Base-by-base conservation (phyloP, 129 eudicot genomes). In the Saposhnikovia divaricata region DNA sequence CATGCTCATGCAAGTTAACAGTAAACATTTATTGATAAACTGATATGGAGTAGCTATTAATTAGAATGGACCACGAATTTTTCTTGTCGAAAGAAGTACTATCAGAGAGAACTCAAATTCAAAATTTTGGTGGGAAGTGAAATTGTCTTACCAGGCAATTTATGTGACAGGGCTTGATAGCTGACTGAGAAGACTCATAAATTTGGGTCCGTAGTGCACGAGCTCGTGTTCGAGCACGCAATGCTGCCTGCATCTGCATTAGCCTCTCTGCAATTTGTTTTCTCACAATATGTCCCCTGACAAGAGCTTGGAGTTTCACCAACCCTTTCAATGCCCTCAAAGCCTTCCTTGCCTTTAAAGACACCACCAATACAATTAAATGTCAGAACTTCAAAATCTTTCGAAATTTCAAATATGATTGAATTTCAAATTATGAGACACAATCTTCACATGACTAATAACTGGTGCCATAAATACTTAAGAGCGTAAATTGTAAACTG, bases 221-320 rank as follows among this genome's bases (percentile, higher is more conserved):
- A 23, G 93, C 91, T 38, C 97, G 83, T 0, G 85, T 79, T 69
- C 87, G 97, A 37, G 81, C 96, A 57, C 91, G 78, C 37, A 84
- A 51, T 65, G 92, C 77, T 9, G 93, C 96, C 57, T 90, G 97
- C 88, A 86, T 68, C 34, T 89, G 82, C 43, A 91, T 79, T 51
- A 89, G 78, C 39, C 71, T 84, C 48, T 89, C 79, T 2, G 92
- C 91, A 12, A 87, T 81, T 72, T 88, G 85, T 85, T 84, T 92
- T 85, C 99, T 89, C 82, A 78, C 45, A 77, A 96, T 85, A 73
- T 88, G 88, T 27, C 99, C 99, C 83, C 97, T 82, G 55, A 92
- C 96, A 0, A 90, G 86, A 34, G 99, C 99, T 51, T 96, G 99
- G 42, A 92, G 96, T 86, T 82, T 96, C 78, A 96, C 99, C 80